A percentile compares a stretch with the other conserved stretches of the same genome.
These are phyloP conservation scores for Mortierella sp. DNA, from an alignment of 371 early-diverging fungal species.

Conservation along the genomic window DNA sequence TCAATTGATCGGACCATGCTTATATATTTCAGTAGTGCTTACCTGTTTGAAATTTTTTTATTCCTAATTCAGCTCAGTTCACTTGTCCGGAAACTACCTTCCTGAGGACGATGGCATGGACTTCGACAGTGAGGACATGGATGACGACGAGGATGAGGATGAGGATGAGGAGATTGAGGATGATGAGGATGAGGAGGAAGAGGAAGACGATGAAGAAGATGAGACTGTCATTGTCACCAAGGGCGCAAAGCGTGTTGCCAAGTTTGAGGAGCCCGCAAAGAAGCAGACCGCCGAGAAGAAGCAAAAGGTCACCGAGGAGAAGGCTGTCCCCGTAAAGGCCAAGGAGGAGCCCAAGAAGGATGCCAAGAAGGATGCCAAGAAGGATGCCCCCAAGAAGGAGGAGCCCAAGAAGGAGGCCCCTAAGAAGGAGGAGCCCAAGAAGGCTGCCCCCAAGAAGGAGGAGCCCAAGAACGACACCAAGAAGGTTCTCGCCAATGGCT, in stretches of 20 bases:
- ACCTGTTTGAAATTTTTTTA: not conserved
- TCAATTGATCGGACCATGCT: not conserved
- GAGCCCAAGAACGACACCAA: slow-evolving; percentile 55
- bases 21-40: not conserved
- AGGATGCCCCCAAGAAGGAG: slow-evolving; percentile 27
- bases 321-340: slow-evolving; percentile 52
- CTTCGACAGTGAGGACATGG: slow-evolving; percentile 58
- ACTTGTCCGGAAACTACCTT: slow-evolving; percentile 85
- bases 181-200: slow-evolving; percentile 62
- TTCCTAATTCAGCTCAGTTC: slow-evolving; percentile 58
- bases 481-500: slow-evolving; percentile 77
- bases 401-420: slow-evolving; percentile 55
- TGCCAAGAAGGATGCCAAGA: slow-evolving; percentile 51
- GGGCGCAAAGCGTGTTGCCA: slow-evolving; percentile 59
- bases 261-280: slow-evolving; percentile 56
- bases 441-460: slow-evolving; percentile 59
- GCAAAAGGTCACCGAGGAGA: slow-evolving; percentile 59
- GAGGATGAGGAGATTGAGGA: slow-evolving; percentile 61
- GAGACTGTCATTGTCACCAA: slow-evolving; percentile 63
- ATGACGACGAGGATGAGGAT: slow-evolving; percentile 60
- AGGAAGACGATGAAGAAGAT: slow-evolving; percentile 64
- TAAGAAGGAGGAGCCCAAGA: slow-evolving; percentile 62
- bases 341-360: slow-evolving; percentile 59
- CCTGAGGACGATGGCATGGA: slow-evolving; percentile 61
- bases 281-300: slow-evolving; percentile 58